A percentile compares a stretch with the other conserved stretches of the same genome.
Evolutionary conservation across 768 basidiomycete species (phyloP).

Genomic region (Lactifluus subvellereus): DNA sequence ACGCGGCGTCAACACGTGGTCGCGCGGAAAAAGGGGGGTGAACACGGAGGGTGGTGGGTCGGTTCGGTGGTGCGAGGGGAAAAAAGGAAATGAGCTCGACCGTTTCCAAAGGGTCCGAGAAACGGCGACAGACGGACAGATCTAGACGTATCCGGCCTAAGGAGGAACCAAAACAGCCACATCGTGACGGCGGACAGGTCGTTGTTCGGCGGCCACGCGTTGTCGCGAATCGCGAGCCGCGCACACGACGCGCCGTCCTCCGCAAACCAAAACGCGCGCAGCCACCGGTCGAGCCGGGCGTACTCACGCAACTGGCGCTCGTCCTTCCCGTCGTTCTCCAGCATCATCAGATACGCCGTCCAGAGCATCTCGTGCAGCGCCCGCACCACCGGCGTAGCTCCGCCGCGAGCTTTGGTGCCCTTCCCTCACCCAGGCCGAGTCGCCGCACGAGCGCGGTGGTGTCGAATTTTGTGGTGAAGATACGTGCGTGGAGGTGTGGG

Average conservation of each 20-base stretch:
- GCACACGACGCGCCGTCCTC: slow-evolving; percentile 51
- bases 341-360: slow-evolving; percentile 68
- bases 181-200: slow-evolving; percentile 54
- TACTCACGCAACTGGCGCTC: slow-evolving; percentile 64
- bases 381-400: slow-evolving; percentile 55
- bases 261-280: slow-evolving; percentile 63
- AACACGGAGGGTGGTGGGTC: neutral
- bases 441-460: slow-evolving; percentile 43
- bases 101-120: neutral
- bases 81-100: neutral
- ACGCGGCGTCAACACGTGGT: slow-evolving; percentile 12
- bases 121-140: neutral
- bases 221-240: slow-evolving; percentile 35
- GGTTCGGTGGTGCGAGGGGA: neutral
- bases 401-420: slow-evolving; percentile 44
- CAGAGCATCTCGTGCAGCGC: slow-evolving; percentile 48
- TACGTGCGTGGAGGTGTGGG: slow-evolving; percentile 64
- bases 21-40: neutral
- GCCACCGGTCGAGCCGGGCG: slow-evolving; percentile 56
- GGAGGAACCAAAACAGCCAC: slow-evolving; percentile 76
- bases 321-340: slow-evolving; percentile 77
- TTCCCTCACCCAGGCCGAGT: slow-evolving; percentile 37
- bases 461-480: slow-evolving; percentile 69
- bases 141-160: slow-evolving; percentile 55
- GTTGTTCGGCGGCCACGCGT: slow-evolving; percentile 53